Conservation (phyloP, 2,329 filamentous ascomycete species). For the Exophiala alcalophila region DNA sequence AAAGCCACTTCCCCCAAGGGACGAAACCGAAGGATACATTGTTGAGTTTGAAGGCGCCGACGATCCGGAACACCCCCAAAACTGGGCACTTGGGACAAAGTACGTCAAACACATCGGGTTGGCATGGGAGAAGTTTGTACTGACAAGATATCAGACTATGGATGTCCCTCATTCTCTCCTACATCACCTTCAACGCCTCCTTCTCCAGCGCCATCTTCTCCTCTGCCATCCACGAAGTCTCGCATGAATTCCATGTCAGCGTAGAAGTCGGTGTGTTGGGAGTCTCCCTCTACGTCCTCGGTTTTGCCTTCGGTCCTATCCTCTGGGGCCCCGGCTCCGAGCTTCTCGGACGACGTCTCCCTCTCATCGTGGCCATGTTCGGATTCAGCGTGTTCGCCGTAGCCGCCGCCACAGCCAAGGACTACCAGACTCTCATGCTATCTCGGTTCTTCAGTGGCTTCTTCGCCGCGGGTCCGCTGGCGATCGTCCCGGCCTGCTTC, state of each 20-base stretch:
- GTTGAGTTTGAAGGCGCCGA: constrained; percentile 65
- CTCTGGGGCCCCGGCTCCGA: constrained; percentile 53
- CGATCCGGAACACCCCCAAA: constrained; percentile 58
- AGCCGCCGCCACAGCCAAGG: constrained; percentile 50
- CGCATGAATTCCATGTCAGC: constrained; percentile 46
- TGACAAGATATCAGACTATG: constrained; percentile 29
- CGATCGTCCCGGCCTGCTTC: constrained; percentile 56
- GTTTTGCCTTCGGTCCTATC: constrained; percentile 39
- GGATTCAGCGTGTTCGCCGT: constrained; percentile 53
- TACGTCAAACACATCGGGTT: too few species aligned
- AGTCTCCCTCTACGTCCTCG: constrained; percentile 42
- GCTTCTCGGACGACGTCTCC: constrained; percentile 49
- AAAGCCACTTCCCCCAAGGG: constrained; percentile 56
- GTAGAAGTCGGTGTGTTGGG: constrained; percentile 47
- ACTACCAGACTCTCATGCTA: constrained; percentile 53
- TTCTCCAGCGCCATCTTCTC: constrained; percentile 36
- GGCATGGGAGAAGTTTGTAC: too few species aligned
- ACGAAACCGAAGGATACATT: constrained; percentile 56
- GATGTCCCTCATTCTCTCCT: constrained; percentile 16
- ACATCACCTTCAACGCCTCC: constrained; percentile 26
- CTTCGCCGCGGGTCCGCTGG: constrained; percentile 53
- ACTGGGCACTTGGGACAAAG: constrained; percentile 53
- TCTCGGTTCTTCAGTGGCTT: constrained; percentile 54
- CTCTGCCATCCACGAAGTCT: constrained; percentile 56
- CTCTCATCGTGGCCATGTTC: constrained; percentile 49